These are phyloP conservation scores for Pythium sukuiense DNA, from an alignment of 352 stramenopile species.

Conservation along the genomic window DNA sequence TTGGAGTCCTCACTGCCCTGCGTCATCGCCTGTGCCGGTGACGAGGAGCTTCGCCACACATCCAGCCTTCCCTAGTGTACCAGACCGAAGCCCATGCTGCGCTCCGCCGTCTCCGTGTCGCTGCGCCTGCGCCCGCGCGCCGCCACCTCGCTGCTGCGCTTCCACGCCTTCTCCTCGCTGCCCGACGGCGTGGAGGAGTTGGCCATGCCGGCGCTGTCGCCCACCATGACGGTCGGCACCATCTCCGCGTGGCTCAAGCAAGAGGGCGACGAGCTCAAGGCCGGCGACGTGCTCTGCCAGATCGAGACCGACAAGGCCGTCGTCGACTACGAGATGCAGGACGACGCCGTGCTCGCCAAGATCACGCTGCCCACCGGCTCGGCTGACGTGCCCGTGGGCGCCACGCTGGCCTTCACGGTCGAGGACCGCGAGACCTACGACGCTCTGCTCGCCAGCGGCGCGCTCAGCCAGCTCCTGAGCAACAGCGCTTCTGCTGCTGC, in stretches of 20 bases:
- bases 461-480: slow-evolving; percentile 44
- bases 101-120: slow-evolving; percentile 14
- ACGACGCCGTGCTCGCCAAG: slow-evolving; percentile 95
- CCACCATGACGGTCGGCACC: slow-evolving; percentile 95
- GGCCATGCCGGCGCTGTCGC: slow-evolving; percentile 95
- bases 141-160: not conserved
- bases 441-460: slow-evolving; percentile 56
- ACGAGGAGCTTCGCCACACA: slow-evolving; percentile 10
- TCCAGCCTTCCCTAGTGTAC: not conserved
- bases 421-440: slow-evolving; percentile 87
- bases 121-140: slow-evolving; percentile 12
- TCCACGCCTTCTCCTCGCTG: slow-evolving; percentile 47
- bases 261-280: slow-evolving; percentile 88
- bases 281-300: slow-evolving; percentile 94
- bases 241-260: slow-evolving; percentile 94
- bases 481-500: slow-evolving; percentile 12
- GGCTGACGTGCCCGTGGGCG: slow-evolving; percentile 90
- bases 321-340: slow-evolving; percentile 98
- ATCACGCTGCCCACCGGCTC: slow-evolving; percentile 90
- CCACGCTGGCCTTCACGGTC: slow-evolving; percentile 94
- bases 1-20: slow-evolving; percentile 16
- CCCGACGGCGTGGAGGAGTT: slow-evolving; percentile 74
- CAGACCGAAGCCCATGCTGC: slow-evolving; percentile 9
- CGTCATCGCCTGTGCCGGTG: slow-evolving; percentile 25
- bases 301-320: slow-evolving; percentile 99